Conservation (phyloP, 257 asterid species). For the Rauvolfia tetraphylla region DNA sequence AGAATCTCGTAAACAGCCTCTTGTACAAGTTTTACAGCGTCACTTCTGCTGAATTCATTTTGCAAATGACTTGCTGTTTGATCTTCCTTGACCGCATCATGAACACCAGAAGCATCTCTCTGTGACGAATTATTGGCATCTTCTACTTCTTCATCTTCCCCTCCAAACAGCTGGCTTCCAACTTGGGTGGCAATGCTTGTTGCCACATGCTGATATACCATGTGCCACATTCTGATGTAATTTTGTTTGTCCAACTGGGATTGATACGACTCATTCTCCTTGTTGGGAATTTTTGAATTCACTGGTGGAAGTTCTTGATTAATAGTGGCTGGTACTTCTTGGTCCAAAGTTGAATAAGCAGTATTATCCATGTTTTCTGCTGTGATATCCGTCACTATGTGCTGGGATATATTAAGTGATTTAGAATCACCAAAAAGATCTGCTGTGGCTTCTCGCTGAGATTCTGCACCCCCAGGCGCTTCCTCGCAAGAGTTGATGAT, state of each 20-base stretch:
- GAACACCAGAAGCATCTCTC: background rate
- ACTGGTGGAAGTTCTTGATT: constrained; percentile 10
- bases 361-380: background rate
- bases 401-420: background rate
- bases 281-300: constrained; percentile 5
- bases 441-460: background rate
- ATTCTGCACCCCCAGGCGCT: background rate
- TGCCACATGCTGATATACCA: constrained; percentile 84
- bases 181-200: constrained; percentile 64
- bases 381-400: background rate
- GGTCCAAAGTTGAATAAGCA: constrained; percentile 11
- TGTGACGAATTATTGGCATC: constrained; percentile 20
- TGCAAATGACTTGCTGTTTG: constrained; percentile 16
- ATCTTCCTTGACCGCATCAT: constrained; percentile 15
- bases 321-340: constrained; percentile 6
- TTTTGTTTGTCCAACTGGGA: constrained; percentile 36
- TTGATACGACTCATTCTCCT: constrained; percentile 18
- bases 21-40: constrained; percentile 71
- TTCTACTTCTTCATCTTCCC: constrained; percentile 55
- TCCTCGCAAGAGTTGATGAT: constrained; percentile 5
- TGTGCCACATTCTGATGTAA: constrained; percentile 79
- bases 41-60: constrained; percentile 57
- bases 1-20: constrained; percentile 78
- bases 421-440: background rate
- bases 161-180: constrained; percentile 65